These are phyloP conservation scores for Vigna nakashimae DNA, from an alignment of 306 rosid species.

Conservation along the genomic window DNA sequence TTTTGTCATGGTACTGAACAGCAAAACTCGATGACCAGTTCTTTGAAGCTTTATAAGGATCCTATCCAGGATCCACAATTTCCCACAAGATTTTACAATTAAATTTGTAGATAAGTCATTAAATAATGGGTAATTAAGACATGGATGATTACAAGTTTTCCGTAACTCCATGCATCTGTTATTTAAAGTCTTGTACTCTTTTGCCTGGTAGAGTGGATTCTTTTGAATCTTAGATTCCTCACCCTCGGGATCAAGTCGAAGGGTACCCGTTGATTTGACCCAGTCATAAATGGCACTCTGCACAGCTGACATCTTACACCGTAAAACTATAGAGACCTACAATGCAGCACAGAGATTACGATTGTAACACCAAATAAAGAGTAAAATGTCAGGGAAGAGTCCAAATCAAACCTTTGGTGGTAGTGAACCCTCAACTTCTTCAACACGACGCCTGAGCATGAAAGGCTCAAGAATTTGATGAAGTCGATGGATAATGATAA, in stretches of 20 bases:
- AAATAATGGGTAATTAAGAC: conserved; percentile 84
- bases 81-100: conserved; percentile 87
- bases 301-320: conserved; percentile 90
- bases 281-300: conserved; percentile 97
- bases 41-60: conserved; percentile 92
- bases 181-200: conserved; percentile 83
- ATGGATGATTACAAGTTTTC: conserved; percentile 95
- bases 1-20: conserved; percentile 98
- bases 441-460: conserved; percentile 99
- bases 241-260: conserved; percentile 95
- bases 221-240: conserved; percentile 74
- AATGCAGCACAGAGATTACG: conserved; percentile 52
- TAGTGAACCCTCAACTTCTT: conserved; percentile 98
- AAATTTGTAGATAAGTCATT: conserved; percentile 71
- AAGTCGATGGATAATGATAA: conserved; percentile 94
- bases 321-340: conserved; percentile 86
- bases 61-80: conserved; percentile 94
- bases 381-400: conserved; percentile 22
- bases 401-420: conserved; percentile 82
- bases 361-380: conserved; percentile 32
- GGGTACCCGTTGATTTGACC: conserved; percentile 95
- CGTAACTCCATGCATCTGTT: conserved; percentile 99
- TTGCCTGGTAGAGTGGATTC: conserved; percentile 74
- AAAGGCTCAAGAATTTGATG: conserved; percentile 99
- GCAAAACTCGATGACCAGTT: conserved; percentile 95